Evolutionary conservation across 2,329 filamentous ascomycete genomes (phyloP), one percentile per base, ranked within the genome.

Genomic region (Corniculantispora saksenae): DNA sequence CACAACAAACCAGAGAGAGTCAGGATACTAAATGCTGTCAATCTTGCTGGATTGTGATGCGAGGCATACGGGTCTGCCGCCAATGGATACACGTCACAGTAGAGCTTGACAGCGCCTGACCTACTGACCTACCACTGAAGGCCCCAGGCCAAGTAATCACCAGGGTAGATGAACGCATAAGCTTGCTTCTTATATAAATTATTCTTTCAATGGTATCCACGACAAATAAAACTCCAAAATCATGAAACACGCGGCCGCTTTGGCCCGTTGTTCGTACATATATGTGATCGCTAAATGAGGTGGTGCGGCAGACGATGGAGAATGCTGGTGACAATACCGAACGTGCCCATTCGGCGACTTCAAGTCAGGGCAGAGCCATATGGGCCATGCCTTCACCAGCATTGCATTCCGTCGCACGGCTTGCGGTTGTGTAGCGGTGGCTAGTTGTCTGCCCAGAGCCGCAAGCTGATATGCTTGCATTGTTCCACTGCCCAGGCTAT

Each of bases 171-270:
- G 25, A 32, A 48, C 35, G 17, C 51, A 45, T 53, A 45, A 43
- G 32, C 17, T 51, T 50, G 43, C 43, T 62, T 40, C 50, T 54
- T 50, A 25, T 23, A 27, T 47, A 53, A 45, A 32, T n/a, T 60
- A 43, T 48, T 40, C 32, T 48, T 43, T 32, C 47, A 45, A n/a
- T 54, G 64, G 60, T 57, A 66, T 62, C 47, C 55, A 63, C 23
- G 51, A 60, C 59, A 57, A 61, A 45, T n/a, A 67, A 65, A 48
- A 53, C 60, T 58, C 55, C 50, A 48, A 19, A 51, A 29, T 62
- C 58, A 40, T 66, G 54, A 59, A 59, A 53, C 38, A 32, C 17
- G 43, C n/a, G 29, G 25, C 47, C 32, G 23, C 27, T 63, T 17
- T 13, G n/a, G 50, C 60, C 10, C 32, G n/a, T 51, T 51, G 32